Conservation (phyloP, 176 grass and related monocot genomes). For the Dendrocalamus sinicus region DNA sequence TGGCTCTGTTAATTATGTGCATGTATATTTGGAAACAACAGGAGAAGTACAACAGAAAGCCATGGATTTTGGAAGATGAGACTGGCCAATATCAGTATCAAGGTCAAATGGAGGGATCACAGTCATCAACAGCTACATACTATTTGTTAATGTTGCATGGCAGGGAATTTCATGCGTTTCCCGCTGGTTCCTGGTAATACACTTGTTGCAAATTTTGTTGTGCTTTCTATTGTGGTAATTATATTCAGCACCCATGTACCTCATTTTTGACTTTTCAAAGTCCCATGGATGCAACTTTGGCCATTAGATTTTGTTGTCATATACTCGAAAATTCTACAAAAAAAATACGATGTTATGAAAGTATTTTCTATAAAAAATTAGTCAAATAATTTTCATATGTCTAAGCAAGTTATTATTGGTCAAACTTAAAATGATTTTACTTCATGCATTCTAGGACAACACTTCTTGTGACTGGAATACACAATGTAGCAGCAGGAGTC, state of each 20-base stretch:
- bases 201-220: conserved; percentile 31
- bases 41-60: conserved; percentile 91
- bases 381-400: conserved; percentile 6
- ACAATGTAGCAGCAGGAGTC: background rate
- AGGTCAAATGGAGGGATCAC: conserved; percentile 88
- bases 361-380: background rate
- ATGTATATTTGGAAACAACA: conserved; percentile 43
- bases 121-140: conserved; percentile 92
- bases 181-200: conserved; percentile 90
- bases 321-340: background rate
- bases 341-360: background rate
- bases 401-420: background rate
- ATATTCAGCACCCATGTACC: conserved; percentile 14
- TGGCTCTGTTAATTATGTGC: conserved; percentile 15
- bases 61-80: conserved; percentile 98
- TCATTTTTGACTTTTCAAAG: background rate
- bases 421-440: background rate
- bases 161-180: conserved; percentile 89
- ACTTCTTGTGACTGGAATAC: background rate
- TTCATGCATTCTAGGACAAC: background rate
- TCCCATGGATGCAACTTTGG: background rate
- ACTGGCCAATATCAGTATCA: conserved; percentile 97
- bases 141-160: conserved; percentile 95
- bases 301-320: conserved; percentile 16
- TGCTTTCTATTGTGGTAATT: conserved; percentile 19